Percentiles rank a stretch among this genome's conserved stretches.
phyloP scores from a whole-genome alignment of 257 asterid genomes.

The Rehmannia glutinosa region DNA sequence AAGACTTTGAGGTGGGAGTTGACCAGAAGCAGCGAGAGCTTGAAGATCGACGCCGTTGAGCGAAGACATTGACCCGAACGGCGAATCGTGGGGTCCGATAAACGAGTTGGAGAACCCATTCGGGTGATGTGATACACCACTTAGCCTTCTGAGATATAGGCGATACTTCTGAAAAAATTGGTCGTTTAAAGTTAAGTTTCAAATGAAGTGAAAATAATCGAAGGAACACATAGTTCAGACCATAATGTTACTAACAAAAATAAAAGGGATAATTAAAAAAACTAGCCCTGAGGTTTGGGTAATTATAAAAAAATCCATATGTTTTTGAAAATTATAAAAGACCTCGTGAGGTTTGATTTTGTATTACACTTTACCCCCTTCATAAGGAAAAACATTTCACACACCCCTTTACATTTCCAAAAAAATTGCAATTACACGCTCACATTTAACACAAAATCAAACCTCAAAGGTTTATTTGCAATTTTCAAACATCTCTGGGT shows the following conservation, averaged over 20 bases:
- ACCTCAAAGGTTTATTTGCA: no score
- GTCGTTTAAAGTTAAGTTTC: neutral
- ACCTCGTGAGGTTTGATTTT: no score
- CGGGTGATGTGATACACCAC: conserved; percentile 67
- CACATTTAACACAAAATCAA: no score
- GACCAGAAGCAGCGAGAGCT: conserved; percentile 69
- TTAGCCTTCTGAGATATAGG: conserved; percentile 76
- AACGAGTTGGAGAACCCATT: conserved; percentile 51
- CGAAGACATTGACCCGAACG: conserved; percentile 59
- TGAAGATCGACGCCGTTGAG: conserved; percentile 68
- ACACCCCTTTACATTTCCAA: no score
- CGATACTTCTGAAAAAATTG: conserved; percentile 75
- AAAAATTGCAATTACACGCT: no score
- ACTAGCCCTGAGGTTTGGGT: no score
- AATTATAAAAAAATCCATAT: no score
- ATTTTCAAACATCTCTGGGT: no score
- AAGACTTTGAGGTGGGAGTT: conserved; percentile 66
- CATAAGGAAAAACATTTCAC: no score
- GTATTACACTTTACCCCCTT: no score
- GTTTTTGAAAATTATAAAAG: no score
- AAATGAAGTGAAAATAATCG: neutral
- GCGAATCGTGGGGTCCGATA: conserved; percentile 49
- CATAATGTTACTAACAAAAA: neutral
- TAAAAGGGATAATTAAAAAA: no score
- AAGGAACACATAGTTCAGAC: neutral